These are phyloP conservation scores for Musa itinerans DNA, from an alignment of 176 grass and related monocot species.

Conservation along the genomic window DNA sequence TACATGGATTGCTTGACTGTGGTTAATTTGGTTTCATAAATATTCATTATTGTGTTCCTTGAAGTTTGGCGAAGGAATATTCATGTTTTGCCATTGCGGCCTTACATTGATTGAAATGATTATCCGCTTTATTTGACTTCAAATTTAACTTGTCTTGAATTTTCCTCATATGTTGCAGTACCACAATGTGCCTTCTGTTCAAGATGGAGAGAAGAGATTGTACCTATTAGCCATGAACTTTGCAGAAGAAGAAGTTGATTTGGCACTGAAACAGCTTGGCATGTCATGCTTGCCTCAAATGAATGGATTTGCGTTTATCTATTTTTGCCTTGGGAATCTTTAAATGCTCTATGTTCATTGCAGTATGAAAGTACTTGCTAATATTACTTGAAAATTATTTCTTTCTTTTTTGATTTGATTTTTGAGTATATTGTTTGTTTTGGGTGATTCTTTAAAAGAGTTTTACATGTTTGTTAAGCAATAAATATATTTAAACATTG, in stretches of 20 bases:
- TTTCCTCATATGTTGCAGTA: slow-evolving; percentile 22
- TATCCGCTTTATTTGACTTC: too few relatives aligned
- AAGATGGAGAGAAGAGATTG: slow-evolving; percentile 41
- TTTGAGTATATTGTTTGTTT: neutral
- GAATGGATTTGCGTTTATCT: neutral
- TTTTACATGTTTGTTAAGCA: neutral
- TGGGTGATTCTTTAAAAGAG: neutral
- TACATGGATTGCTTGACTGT: too few relatives aligned
- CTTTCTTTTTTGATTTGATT: neutral
- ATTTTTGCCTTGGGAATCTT: neutral
- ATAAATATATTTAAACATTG: neutral
- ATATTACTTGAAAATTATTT: neutral
- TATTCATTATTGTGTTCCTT: too few relatives aligned
- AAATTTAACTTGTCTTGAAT: neutral
- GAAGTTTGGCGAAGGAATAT: too few relatives aligned
- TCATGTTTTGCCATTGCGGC: too few relatives aligned
- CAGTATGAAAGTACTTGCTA: neutral
- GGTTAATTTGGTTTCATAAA: too few relatives aligned
- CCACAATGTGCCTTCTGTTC: slow-evolving; percentile 24
- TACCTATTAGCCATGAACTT: slow-evolving; percentile 84
- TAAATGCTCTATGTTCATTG: neutral
- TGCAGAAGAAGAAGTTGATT: slow-evolving; percentile 64
- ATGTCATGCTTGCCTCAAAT: slow-evolving; percentile 19
- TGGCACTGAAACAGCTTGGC: slow-evolving; percentile 59
- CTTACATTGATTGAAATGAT: too few relatives aligned